Evolutionary conservation across 2,329 filamentous ascomycete species (phyloP).

Genomic region (Fusarium gaditjirri): DNA sequence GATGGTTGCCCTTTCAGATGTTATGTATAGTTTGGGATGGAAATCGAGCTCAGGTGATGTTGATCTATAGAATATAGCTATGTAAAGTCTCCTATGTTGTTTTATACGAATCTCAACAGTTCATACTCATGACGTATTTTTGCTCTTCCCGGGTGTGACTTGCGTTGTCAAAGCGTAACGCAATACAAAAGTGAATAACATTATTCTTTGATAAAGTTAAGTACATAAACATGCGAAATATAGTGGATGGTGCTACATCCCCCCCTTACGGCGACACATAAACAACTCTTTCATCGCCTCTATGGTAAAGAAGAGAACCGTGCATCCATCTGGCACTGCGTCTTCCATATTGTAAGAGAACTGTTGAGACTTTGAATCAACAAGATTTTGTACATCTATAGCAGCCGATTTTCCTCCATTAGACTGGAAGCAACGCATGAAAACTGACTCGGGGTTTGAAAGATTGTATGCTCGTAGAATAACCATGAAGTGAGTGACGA

Average conservation of each 20-base stretch:
- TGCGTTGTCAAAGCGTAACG: too few relatives aligned
- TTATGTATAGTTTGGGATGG: background rate
- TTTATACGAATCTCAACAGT: background rate
- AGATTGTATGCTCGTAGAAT: background rate
- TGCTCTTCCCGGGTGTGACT: too few relatives aligned
- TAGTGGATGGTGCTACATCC: background rate
- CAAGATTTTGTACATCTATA: background rate
- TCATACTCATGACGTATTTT: too few relatives aligned
- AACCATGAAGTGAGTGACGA: background rate
- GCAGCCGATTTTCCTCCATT: background rate
- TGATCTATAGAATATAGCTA: background rate
- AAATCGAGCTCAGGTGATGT: background rate
- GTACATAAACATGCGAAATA: background rate
- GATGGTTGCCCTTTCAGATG: constrained; percentile 2
- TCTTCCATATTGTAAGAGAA: background rate
- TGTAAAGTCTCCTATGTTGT: background rate
- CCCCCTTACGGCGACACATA: background rate
- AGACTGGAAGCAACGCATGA: background rate
- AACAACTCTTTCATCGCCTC: background rate
- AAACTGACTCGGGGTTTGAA: background rate
- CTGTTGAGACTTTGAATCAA: background rate
- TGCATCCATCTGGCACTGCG: background rate
- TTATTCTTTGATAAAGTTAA: background rate
- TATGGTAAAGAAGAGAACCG: background rate
- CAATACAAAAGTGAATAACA: background rate